Conservation (phyloP, 441 rosid genomes). For the Gossypium schwendimanii region DNA sequence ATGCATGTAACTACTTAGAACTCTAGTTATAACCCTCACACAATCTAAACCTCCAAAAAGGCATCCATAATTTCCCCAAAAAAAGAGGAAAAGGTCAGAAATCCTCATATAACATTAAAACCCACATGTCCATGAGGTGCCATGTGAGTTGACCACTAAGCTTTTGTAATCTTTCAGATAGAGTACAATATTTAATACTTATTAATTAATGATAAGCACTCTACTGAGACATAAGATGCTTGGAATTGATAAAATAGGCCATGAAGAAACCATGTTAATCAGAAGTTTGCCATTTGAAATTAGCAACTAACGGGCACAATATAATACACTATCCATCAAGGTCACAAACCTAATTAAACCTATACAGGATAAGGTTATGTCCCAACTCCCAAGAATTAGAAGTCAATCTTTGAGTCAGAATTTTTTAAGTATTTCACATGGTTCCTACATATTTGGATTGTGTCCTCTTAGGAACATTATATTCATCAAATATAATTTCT, state of each 20-base stretch:
- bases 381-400: background rate
- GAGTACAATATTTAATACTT: background rate
- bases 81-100: background rate
- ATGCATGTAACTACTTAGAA: background rate
- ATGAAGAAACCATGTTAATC: background rate
- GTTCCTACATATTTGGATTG: background rate
- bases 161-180: background rate
- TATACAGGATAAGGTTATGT: slow-evolving; percentile 7
- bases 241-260: background rate
- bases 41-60: background rate
- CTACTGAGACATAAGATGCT: background rate
- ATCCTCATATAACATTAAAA: background rate
- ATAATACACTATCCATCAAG: background rate
- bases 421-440: background rate
- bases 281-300: background rate
- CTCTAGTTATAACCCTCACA: slow-evolving; percentile 6
- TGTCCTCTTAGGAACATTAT: background rate
- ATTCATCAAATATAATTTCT: background rate
- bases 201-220: background rate
- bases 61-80: background rate
- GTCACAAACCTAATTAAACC: background rate
- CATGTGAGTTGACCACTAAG: background rate
- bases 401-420: background rate
- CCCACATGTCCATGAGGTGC: background rate
- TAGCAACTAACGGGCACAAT: background rate